Percentiles rank a stretch among this genome's conserved stretches.
Evolutionary conservation across 2,329 filamentous ascomycete species (phyloP).

Genomic region (Colletotrichum brevisporum): DNA sequence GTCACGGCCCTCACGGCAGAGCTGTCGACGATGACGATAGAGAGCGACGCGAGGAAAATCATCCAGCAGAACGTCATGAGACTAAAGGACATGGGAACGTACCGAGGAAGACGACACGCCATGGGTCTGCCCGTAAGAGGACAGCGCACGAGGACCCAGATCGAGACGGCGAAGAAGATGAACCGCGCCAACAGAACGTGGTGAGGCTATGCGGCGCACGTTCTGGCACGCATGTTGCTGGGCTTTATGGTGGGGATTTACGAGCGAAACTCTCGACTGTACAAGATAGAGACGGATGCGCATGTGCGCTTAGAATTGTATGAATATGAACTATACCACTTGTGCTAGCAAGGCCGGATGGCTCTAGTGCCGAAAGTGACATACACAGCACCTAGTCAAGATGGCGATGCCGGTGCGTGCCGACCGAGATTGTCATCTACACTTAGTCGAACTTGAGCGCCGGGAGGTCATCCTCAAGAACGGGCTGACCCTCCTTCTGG

Average conservation of each 20-base stretch:
- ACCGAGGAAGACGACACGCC: constrained; percentile 90
- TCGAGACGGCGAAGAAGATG: constrained; percentile 71
- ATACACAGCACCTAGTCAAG: no score
- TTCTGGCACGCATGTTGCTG: constrained; percentile 4
- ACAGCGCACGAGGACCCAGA: constrained; percentile 87
- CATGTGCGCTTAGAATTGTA: constrained; percentile 31
- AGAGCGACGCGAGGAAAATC: constrained; percentile 85
- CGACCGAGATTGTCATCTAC: not conserved
- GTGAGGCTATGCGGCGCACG: constrained; percentile 43
- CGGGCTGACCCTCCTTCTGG: constrained; percentile 68
- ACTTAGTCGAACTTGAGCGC: not conserved
- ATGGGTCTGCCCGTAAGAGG: constrained; percentile 93
- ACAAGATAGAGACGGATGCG: constrained; percentile 43
- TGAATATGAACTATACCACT: constrained; percentile 39
- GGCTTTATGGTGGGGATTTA: not conserved
- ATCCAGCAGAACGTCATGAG: constrained; percentile 88
- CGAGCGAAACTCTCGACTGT: constrained; percentile 40
- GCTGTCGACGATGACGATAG: constrained; percentile 91
- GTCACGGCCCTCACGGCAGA: constrained; percentile 87
- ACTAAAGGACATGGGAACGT: constrained; percentile 90
- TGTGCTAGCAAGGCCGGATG: constrained; percentile 7
- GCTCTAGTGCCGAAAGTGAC: not conserved
- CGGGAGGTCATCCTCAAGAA: constrained; percentile 67
- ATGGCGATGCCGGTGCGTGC: no score
- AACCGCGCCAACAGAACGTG: constrained; percentile 69